phyloP scores from a whole-genome alignment of 2,329 filamentous ascomycete species.

The Fusarium chlamydosporum region DNA sequence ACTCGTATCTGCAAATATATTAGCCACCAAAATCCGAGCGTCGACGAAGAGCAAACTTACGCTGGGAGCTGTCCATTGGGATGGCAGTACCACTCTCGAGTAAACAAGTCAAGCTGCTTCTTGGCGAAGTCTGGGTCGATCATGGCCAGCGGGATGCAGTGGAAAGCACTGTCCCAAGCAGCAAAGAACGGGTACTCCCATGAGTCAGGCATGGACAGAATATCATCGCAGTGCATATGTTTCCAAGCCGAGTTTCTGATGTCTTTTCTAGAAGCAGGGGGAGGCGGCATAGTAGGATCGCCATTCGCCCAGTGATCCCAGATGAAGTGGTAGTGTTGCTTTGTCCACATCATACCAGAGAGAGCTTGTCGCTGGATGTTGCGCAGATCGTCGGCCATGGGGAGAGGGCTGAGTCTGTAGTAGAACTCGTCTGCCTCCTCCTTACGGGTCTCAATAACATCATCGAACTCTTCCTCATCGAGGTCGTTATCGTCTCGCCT shows the following conservation, averaged over 20 bases:
- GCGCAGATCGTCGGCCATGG: slow-evolving; percentile 92
- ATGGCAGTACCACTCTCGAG: slow-evolving; percentile 98
- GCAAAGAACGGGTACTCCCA: slow-evolving; percentile 99
- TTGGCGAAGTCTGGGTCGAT: slow-evolving; percentile 98
- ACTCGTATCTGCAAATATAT: slow-evolving; percentile 73
- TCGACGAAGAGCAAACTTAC: slow-evolving; percentile 61
- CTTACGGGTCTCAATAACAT: slow-evolving; percentile 86
- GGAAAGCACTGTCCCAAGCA: slow-evolving; percentile 97
- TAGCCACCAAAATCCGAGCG: slow-evolving; percentile 11
- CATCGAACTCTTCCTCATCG: slow-evolving; percentile 93
- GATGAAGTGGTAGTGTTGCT: slow-evolving; percentile 96
- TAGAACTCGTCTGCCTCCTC: slow-evolving; percentile 98
- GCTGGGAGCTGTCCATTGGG: slow-evolving; percentile 95
- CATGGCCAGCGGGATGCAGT: slow-evolving; percentile 96
- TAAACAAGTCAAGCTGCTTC: slow-evolving; percentile 96
- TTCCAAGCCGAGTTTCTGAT: slow-evolving; percentile 93
- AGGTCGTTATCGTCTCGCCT: slow-evolving; percentile 81
- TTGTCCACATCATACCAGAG: slow-evolving; percentile 98
- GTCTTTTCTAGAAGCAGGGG: slow-evolving; percentile 82
- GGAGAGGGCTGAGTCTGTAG: slow-evolving; percentile 90
- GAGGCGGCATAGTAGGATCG: slow-evolving; percentile 88
- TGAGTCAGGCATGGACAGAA: slow-evolving; percentile 96
- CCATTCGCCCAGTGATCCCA: slow-evolving; percentile 99
- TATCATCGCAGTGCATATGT: slow-evolving; percentile 94
- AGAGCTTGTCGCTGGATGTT: slow-evolving; percentile 97